These are phyloP conservation scores for Aspergillus fischeri DNA, from an alignment of 2,329 filamentous ascomycete genomes.

Conservation along the genomic window DNA sequence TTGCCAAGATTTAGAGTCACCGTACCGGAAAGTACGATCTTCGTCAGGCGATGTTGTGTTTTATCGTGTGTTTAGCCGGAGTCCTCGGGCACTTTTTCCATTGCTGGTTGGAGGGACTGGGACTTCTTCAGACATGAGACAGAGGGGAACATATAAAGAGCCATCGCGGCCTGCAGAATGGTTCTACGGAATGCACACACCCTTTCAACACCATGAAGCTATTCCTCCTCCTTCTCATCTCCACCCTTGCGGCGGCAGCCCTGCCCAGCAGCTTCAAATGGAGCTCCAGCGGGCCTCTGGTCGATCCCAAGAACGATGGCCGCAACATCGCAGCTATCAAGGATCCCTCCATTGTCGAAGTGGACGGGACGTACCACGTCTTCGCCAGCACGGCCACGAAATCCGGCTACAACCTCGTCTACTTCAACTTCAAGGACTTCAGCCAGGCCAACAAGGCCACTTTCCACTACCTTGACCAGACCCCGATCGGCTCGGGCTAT, in stretches of 20 bases:
- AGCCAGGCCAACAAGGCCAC: not conserved
- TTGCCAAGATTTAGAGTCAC: not conserved
- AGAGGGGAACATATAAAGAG: too few relatives aligned
- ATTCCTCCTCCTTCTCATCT: not conserved
- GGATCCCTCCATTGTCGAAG: constrained; percentile 4
- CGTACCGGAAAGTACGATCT: not conserved
- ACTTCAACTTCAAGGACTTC: constrained; percentile 7
- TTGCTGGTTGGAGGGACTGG: too few relatives aligned
- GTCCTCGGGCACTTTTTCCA: too few relatives aligned
- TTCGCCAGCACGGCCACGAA: constrained; percentile 5
- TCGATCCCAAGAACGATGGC: constrained; percentile 1
- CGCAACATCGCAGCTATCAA: constrained; percentile 2
- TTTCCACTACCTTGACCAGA: constrained; percentile 8
- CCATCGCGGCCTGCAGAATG: not conserved
- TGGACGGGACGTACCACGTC: constrained; percentile 3
- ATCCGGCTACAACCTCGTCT: constrained; percentile 4
- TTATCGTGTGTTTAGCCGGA: too few relatives aligned
- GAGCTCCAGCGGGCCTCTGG: constrained; percentile 1
- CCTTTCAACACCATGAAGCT: not conserved
- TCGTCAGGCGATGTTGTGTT: not conserved
- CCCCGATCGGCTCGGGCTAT: constrained; percentile 2
- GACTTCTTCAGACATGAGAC: too few relatives aligned
- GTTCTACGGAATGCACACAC: not conserved
- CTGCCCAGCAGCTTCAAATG: constrained; percentile 6
- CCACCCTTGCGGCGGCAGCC: not conserved